Conservation (phyloP, 2,329 filamentous ascomycete species). For the Thelonectria blattea region DNA sequence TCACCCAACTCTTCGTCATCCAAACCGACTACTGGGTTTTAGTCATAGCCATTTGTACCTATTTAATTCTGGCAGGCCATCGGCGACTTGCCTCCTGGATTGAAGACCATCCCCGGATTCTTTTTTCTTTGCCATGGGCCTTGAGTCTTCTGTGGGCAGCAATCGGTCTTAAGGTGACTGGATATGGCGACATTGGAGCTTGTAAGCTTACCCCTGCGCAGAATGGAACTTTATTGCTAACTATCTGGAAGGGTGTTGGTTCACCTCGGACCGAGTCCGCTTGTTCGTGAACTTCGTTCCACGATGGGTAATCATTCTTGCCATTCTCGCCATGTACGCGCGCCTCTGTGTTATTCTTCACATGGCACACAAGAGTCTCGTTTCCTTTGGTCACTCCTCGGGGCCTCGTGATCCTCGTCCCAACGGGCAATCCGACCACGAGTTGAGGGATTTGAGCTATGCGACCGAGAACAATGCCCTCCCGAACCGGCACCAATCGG, state of each 20-base stretch:
- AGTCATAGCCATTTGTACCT: constrained; percentile 8
- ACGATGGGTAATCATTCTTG: constrained; percentile 14
- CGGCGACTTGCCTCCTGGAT: constrained; percentile 1
- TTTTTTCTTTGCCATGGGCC: constrained; percentile 4
- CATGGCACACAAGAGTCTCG: constrained; percentile 3
- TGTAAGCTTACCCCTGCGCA: background rate
- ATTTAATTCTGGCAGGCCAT: constrained; percentile 15
- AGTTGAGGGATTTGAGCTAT: background rate
- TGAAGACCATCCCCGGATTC: constrained; percentile 2
- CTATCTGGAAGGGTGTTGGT: constrained; percentile 14
- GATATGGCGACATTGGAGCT: constrained; percentile 17
- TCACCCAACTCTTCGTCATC: constrained; percentile 15
- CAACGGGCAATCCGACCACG: background rate
- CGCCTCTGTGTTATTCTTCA: constrained; percentile 2
- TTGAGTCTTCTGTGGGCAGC: constrained; percentile 12
- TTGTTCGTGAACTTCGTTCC: constrained; percentile 14
- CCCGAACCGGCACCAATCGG: background rate
- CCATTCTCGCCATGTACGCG: constrained; percentile 12
- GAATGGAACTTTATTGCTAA: background rate
- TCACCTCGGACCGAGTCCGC: constrained; percentile 16
- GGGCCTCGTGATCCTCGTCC: background rate
- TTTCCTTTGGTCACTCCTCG: constrained; percentile 7
- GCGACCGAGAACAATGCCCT: background rate
- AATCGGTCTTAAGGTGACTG: constrained; percentile 5
- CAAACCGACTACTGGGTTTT: constrained; percentile 20